Conservation (phyloP, 768 basidiomycete genomes). For the Lyophyllum decastes region DNA sequence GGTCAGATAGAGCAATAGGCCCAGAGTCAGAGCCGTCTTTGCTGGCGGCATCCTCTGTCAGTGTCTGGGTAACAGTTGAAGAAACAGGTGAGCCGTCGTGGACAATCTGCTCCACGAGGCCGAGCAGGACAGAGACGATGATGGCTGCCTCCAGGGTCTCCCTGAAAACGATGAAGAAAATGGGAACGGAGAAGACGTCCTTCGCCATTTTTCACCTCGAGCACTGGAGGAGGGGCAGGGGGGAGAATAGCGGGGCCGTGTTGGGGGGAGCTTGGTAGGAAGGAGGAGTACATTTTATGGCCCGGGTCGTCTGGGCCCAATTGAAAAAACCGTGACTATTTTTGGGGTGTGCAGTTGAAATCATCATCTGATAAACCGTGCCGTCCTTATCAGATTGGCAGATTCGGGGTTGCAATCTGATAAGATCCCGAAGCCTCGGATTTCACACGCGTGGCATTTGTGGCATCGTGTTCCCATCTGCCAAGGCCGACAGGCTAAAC, state of each 20-base stretch:
- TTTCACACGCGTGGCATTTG: neutral
- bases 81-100: constrained; percentile 32
- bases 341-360: neutral
- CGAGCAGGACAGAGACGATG: constrained; percentile 89
- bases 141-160: constrained; percentile 93
- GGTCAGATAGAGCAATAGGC: constrained; percentile 18
- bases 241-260: constrained; percentile 5
- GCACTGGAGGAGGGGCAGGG: constrained; percentile 1
- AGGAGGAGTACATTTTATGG: neutral
- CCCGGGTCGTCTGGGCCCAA: neutral
- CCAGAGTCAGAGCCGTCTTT: constrained; percentile 22
- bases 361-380: constrained; percentile 23
- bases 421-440: constrained; percentile 26
- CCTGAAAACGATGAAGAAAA: constrained; percentile 96
- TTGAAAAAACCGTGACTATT: neutral
- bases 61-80: constrained; percentile 11
- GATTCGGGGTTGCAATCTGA: constrained; percentile 32
- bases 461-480: neutral
- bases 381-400: constrained; percentile 20
- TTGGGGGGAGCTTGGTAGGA: neutral
- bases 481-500: neutral
- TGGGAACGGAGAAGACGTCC: constrained; percentile 84
- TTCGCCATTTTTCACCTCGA: constrained; percentile 53
- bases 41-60: constrained; percentile 3
- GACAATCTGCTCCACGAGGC: constrained; percentile 87